Conservation (phyloP, 495 filamentous ascomycete species). For the Lasiosphaeria hispida region DNA sequence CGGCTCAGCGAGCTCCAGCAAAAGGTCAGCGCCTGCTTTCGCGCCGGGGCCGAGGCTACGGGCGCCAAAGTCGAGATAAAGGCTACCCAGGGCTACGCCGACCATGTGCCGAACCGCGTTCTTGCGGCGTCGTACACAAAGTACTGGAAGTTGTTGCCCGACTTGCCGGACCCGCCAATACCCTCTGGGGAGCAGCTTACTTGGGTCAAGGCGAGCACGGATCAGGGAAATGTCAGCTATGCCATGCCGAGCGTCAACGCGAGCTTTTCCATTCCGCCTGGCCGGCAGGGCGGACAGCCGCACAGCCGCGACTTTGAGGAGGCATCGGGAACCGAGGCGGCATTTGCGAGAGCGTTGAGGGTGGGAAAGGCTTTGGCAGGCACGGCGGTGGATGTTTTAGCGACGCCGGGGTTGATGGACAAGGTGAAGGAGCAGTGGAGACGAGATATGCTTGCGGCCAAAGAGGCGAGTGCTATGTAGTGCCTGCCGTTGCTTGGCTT, state of each 20-base stretch:
- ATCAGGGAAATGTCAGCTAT: constrained; percentile 64
- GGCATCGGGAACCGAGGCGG: constrained; percentile 52
- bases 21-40: constrained; percentile 57
- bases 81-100: constrained; percentile 50
- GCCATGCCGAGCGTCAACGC: constrained; percentile 60
- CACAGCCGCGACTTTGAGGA: constrained; percentile 62
- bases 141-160: constrained; percentile 50
- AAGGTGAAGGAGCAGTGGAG: constrained; percentile 34
- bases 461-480: too few species aligned
- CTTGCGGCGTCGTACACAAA: constrained; percentile 52
- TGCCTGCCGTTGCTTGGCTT: too few species aligned
- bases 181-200: background rate
- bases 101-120: constrained; percentile 59
- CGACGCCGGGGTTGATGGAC: constrained; percentile 43
- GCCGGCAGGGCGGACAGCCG: constrained; percentile 44
- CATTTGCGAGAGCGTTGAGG: constrained; percentile 50
- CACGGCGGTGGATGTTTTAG: constrained; percentile 54
- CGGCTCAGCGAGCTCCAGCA: constrained; percentile 47
- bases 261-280: constrained; percentile 53
- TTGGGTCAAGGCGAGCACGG: constrained; percentile 46
- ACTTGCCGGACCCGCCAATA: constrained; percentile 25
- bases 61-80: constrained; percentile 53
- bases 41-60: constrained; percentile 59
- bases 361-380: constrained; percentile 57
- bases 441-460: constrained; percentile 12